These are phyloP conservation scores for Plasmodium inui DNA, from an alignment of 169 alveolate species.

Conservation along the genomic window DNA sequence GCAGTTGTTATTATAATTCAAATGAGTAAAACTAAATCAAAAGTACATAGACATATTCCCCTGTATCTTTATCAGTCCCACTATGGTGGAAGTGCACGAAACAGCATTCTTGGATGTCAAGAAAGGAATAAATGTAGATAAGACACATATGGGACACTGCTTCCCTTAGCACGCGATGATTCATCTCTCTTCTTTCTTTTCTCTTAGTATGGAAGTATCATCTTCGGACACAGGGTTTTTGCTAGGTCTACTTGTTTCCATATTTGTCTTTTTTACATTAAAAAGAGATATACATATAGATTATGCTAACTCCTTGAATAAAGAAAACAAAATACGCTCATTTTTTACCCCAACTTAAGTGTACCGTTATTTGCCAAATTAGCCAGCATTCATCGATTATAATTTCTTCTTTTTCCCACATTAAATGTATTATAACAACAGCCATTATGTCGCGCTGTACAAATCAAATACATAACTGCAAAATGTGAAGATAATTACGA, in stretches of 20 bases:
- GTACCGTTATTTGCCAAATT: background rate
- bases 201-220: background rate
- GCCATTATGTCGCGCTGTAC: background rate
- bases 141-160: background rate
- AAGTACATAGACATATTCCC: background rate
- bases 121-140: background rate
- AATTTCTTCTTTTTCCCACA: background rate
- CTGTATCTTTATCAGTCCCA: background rate
- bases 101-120: background rate
- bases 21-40: background rate
- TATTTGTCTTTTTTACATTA: no score
- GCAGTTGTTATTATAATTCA: background rate
- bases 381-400: background rate
- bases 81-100: background rate
- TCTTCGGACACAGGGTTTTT: background rate
- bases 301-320: background rate
- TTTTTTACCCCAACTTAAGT: background rate
- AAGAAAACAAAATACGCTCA: no score
- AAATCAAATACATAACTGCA: no score
- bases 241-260: background rate
- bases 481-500: background rate
- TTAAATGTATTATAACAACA: background rate
- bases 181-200: background rate
- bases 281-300: background rate
- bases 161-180: background rate